Evolutionary conservation across 2,329 filamentous ascomycete genomes (phyloP).

Genomic region (Fonsecaea erecta): DNA sequence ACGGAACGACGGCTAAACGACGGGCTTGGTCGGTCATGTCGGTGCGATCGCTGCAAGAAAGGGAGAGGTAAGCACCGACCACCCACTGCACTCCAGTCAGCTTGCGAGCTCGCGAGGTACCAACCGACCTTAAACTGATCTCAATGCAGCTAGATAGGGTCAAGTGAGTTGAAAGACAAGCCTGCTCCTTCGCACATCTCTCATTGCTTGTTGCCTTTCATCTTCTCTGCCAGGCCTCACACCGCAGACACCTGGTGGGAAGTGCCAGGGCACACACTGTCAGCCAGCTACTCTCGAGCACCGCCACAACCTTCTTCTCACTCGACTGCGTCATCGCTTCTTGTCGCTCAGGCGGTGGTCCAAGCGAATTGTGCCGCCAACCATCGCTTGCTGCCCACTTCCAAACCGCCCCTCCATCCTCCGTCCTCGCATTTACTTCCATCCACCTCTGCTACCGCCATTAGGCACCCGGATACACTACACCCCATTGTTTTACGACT

Average conservation of each 20-base stretch:
- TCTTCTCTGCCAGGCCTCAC: neutral
- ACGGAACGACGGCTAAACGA: neutral
- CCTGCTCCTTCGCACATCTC: neutral
- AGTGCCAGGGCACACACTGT: neutral
- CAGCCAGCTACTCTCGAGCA: neutral
- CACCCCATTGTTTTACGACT: neutral
- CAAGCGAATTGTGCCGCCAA: conserved; percentile 12
- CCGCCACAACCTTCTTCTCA: conserved; percentile 3
- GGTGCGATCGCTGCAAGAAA: neutral
- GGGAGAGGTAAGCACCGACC: conserved; percentile 20
- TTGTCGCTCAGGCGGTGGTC: conserved; percentile 8
- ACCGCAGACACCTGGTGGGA: neutral
- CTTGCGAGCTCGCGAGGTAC: neutral
- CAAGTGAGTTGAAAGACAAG: neutral
- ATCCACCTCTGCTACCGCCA: neutral
- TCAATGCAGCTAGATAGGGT: conserved; percentile 7
- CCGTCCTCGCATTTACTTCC: neutral
- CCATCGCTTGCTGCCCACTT: neutral
- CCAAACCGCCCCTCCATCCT: conserved; percentile 10
- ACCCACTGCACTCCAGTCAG: conserved; percentile 18
- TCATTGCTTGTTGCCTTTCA: neutral
- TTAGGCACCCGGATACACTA: neutral
- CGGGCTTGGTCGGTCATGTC: neutral
- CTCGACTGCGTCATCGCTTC: conserved; percentile 17
- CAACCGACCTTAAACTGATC: conserved; percentile 11